Evolutionary conservation across 2,329 filamentous ascomycete species (phyloP), one percentile per base, ranked within the genome.

Genomic region (Dendryphion nanum): DNA sequence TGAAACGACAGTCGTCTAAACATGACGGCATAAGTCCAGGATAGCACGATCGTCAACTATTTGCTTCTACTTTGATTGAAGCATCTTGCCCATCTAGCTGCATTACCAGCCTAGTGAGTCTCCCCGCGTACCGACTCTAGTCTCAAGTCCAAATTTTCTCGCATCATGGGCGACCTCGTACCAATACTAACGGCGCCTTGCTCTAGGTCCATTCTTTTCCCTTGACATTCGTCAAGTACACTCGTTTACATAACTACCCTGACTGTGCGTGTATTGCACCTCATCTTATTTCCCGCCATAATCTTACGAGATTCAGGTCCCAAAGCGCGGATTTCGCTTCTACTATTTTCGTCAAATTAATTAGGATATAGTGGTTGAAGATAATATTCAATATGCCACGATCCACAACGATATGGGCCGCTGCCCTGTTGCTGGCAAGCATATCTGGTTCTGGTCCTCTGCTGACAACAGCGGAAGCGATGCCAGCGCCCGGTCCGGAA

Each of bases 191-290:
- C n/a, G 18, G 12, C 13, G 14, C 5, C 13, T 30, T 28, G 5
- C 44, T 12, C 6, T 18, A 63, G 59, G 55, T 63, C 56, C 64
- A 65, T 52, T 67, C 64, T 45, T 66, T 65, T 42, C 32, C 41
- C 49, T 66, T 66, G 63, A n/a, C n/a, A 64, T 53, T 66, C 57
- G 70, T 73, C 71, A 73, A 71, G 61, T 71, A 69, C 72, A 74
- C 68, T 75, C 72, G 70, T 73, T 75, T 74, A 63, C 53, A 58
- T 45, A 44, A 42, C 47, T 45, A 44, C 53, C 59, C 59, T 61
- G 57, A 70, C 63, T 60, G 61, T 64, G 53, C 31, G 61, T 54
- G 18, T 17, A 19, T 7, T 33, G 24, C n/a, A 8, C 2, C 12
- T 20, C 32, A 5, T 10, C 10, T 6, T 19, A 16, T 37, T n/a